These are phyloP conservation scores for Priceomyces medius DNA, from an alignment of 805 yeast genomes.

Conservation along the genomic window DNA sequence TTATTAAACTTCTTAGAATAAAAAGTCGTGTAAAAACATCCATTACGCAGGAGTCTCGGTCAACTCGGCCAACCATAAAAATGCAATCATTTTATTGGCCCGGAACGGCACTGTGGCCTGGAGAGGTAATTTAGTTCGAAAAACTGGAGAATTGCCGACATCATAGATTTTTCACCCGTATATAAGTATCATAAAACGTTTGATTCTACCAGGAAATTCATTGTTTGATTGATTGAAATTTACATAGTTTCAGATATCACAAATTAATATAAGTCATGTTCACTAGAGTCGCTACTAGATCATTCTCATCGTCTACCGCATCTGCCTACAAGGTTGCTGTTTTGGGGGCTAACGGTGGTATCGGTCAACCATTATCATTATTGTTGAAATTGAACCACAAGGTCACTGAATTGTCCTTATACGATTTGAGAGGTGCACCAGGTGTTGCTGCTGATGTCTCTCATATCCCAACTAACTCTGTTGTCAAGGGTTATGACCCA, in stretches of 20 bases:
- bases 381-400: slow-evolving; percentile 84
- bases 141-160: neutral
- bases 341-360: slow-evolving; percentile 89
- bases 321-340: slow-evolving; percentile 72
- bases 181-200: neutral
- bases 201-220: neutral
- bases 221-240: neutral
- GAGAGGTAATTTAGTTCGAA: neutral
- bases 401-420: slow-evolving; percentile 81
- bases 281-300: slow-evolving; percentile 55
- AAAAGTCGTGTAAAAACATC: too few relatives aligned
- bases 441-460: slow-evolving; percentile 97
- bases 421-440: slow-evolving; percentile 88
- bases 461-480: slow-evolving; percentile 89
- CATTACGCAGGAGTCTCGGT: too few relatives aligned
- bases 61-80: neutral
- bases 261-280: slow-evolving; percentile 42
- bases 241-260: neutral
- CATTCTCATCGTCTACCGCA: slow-evolving; percentile 65
- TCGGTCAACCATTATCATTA: slow-evolving; percentile 62
- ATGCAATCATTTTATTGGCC: neutral
- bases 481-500: slow-evolving; percentile 84
- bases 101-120: neutral
- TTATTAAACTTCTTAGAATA: too few relatives aligned
- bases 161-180: neutral